A percentile compares a stretch with the other conserved stretches of the same genome.
These are phyloP conservation scores for Pichia nanzhaoensis DNA, from an alignment of 805 yeast genomes.

Conservation along the genomic window DNA sequence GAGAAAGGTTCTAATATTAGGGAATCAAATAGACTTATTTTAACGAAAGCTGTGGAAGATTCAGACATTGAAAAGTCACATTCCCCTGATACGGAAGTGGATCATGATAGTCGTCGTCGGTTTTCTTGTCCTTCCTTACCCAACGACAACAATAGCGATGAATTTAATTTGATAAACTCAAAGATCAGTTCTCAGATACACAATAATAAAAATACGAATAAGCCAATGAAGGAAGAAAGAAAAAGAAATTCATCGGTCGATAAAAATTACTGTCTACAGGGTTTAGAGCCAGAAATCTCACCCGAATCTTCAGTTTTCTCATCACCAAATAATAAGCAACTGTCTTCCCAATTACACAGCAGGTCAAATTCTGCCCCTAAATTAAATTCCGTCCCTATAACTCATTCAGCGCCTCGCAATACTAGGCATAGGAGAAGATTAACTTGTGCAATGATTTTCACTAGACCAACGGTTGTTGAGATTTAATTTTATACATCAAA, in stretches of 20 bases:
- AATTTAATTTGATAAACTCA: constrained; percentile 6
- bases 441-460: constrained; percentile 43
- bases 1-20: no score
- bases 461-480: constrained; percentile 31
- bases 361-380: constrained; percentile 2
- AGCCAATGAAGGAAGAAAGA: background rate
- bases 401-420: background rate
- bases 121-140: constrained; percentile 1
- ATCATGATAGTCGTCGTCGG: background rate
- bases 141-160: constrained; percentile 3
- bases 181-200: constrained; percentile 5
- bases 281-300: constrained; percentile 3
- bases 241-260: background rate
- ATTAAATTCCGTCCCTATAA: background rate
- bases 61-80: no score
- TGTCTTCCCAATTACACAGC: background rate
- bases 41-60: no score
- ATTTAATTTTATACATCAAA: no score
- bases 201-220: background rate
- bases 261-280: constrained; percentile 3
- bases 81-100: background rate
- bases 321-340: background rate
- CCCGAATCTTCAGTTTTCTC: background rate
- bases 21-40: no score
- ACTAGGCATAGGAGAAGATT: constrained; percentile 36